These are phyloP conservation scores for Sanghuangporus baumii DNA, from an alignment of 1,284 basidiomycete species.

Conservation along the genomic window DNA sequence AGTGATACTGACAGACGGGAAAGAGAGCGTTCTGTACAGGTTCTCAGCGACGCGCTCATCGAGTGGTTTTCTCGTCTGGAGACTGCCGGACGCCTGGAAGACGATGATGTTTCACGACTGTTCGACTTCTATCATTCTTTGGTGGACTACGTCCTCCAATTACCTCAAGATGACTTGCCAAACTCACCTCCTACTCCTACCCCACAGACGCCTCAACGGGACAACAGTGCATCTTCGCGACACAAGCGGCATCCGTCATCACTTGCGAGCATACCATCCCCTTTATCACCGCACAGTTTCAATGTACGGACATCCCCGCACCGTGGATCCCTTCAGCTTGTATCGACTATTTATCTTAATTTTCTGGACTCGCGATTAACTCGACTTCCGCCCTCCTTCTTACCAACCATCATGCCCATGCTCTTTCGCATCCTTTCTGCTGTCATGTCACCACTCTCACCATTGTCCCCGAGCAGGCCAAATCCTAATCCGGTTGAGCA, in stretches of 20 bases:
- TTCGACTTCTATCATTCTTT: constrained; percentile 53
- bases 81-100: constrained; percentile 52
- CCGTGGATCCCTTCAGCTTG: constrained; percentile 51
- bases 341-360: constrained; percentile 55
- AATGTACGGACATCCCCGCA: constrained; percentile 26
- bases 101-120: constrained; percentile 46
- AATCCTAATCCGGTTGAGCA: constrained; percentile 37
- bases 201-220: constrained; percentile 23
- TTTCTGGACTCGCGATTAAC: constrained; percentile 57
- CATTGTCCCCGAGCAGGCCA: constrained; percentile 39
- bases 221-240: constrained; percentile 25
- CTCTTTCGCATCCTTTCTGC: constrained; percentile 65
- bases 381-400: constrained; percentile 45
- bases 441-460: constrained; percentile 57
- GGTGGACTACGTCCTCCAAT: constrained; percentile 47
- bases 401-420: constrained; percentile 54
- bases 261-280: constrained; percentile 32
- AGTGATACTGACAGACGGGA: constrained; percentile 43
- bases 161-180: constrained; percentile 30
- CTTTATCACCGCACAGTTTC: constrained; percentile 25
- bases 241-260: constrained; percentile 58
- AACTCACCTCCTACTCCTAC: constrained; percentile 26
- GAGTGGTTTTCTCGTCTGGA: constrained; percentile 43
- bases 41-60: constrained; percentile 51
- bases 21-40: constrained; percentile 55